These are phyloP conservation scores for Erythrophleum fordii DNA, from an alignment of 306 rosid species.

Conservation along the genomic window DNA sequence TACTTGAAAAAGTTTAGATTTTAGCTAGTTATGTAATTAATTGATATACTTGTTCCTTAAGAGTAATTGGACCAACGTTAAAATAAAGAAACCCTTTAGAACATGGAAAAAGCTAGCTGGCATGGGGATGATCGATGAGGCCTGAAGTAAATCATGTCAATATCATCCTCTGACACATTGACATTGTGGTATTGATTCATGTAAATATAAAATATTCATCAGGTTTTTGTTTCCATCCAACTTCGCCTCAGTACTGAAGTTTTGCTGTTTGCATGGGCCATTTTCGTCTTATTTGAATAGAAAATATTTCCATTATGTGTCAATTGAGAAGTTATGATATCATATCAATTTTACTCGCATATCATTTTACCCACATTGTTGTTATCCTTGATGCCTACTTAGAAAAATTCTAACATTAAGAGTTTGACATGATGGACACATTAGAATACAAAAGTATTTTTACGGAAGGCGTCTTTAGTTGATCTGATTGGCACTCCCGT, in stretches of 20 bases:
- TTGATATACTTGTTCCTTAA: slow-evolving; percentile 17
- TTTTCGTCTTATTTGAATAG: background rate
- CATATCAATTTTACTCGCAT: background rate
- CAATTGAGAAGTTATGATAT: background rate
- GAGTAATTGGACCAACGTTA: slow-evolving; percentile 27
- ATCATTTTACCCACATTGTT: background rate
- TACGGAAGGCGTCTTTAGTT: background rate
- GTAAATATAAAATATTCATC: background rate
- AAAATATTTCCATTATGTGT: background rate
- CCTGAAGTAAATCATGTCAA: background rate
- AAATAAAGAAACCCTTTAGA: slow-evolving; percentile 19
- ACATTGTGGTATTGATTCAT: background rate
- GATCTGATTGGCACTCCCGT: slow-evolving; percentile 13
- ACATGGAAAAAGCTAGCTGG: slow-evolving; percentile 19
- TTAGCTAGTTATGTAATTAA: background rate
- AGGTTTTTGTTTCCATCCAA: background rate
- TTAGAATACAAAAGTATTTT: background rate
- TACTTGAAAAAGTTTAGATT: slow-evolving; percentile 14
- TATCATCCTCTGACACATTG: background rate
- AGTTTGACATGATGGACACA: background rate
- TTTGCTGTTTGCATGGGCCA: background rate
- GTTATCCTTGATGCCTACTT: background rate
- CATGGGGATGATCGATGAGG: background rate
- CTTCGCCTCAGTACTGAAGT: background rate
- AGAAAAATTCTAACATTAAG: background rate